Percentiles rank a stretch among this genome's conserved stretches.
Evolutionary conservation across 1,284 basidiomycete species (phyloP).

Genomic region (Moniliophthora roreri): DNA sequence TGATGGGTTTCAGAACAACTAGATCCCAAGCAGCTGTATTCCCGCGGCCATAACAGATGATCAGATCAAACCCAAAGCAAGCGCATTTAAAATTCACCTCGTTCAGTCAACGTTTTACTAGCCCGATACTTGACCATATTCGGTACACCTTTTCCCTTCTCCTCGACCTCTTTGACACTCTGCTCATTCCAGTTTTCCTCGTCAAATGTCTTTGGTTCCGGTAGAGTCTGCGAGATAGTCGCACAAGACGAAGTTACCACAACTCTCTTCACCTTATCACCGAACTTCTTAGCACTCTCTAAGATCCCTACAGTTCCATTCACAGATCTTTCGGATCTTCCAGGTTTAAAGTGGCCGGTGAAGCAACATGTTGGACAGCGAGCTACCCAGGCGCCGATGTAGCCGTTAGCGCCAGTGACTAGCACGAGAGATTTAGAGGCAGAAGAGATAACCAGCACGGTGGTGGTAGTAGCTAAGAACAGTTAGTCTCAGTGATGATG

Average conservation of each 20-base stretch:
- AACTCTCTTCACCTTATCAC: constrained; percentile 50
- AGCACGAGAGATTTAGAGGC: constrained; percentile 18
- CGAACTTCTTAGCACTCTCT: constrained; percentile 33
- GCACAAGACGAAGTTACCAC: constrained; percentile 66
- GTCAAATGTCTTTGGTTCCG: constrained; percentile 30
- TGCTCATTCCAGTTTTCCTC: constrained; percentile 64
- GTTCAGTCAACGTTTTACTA: constrained; percentile 48
- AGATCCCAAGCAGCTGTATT: constrained; percentile 47
- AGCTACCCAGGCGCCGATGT: constrained; percentile 20
- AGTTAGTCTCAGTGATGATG: too few species aligned
- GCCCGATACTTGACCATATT: constrained; percentile 36
- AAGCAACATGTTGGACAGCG: constrained; percentile 28
- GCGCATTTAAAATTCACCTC: constrained; percentile 26
- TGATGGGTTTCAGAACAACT: constrained; percentile 40
- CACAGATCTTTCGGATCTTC: constrained; percentile 34
- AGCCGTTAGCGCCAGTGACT: constrained; percentile 26
- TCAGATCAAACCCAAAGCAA: neutral
- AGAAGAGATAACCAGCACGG: neutral
- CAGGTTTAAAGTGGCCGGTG: constrained; percentile 20
- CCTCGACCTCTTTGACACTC: constrained; percentile 31
- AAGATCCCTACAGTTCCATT: constrained; percentile 41
- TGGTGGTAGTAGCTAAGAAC: too few species aligned
- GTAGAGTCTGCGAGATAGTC: constrained; percentile 41
- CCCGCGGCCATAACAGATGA: neutral
- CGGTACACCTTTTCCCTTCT: constrained; percentile 40